Percentiles rank a stretch among this genome's conserved stretches.
These are phyloP conservation scores for Trypanosoma vivax DNA, from an alignment of 208 protist species.

Conservation along the genomic window DNA sequence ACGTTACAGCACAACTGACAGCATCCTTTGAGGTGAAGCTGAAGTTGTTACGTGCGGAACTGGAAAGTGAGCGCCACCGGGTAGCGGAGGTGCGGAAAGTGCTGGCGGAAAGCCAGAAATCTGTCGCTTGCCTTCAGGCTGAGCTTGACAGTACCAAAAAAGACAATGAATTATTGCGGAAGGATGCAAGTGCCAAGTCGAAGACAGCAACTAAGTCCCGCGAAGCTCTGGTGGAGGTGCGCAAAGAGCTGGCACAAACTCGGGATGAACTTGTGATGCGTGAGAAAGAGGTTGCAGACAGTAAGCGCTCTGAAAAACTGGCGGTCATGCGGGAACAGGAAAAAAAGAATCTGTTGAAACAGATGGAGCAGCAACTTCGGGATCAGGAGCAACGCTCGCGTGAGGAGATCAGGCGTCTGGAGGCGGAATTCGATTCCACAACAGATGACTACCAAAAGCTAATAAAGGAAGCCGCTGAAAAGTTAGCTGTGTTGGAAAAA, in stretches of 20 bases:
- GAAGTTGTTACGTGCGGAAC: slow-evolving; percentile 29
- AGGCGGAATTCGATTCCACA: slow-evolving; percentile 63
- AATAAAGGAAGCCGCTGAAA: slow-evolving; percentile 53
- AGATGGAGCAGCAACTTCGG: slow-evolving; percentile 28
- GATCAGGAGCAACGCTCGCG: slow-evolving; percentile 42
- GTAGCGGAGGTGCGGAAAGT: slow-evolving; percentile 11
- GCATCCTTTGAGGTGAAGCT: slow-evolving; percentile 50
- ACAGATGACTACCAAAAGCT: slow-evolving; percentile 59
- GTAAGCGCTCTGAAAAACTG: slow-evolving; percentile 22
- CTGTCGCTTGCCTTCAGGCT: background rate
- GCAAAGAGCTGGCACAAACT: background rate
- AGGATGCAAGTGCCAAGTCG: slow-evolving; percentile 20
- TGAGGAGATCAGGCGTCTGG: slow-evolving; percentile 38
- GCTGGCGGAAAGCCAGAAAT: slow-evolving; percentile 4
- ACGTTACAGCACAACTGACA: slow-evolving; percentile 41
- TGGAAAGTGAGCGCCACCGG: slow-evolving; percentile 47
- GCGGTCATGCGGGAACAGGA: slow-evolving; percentile 18
- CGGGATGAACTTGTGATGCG: slow-evolving; percentile 18
- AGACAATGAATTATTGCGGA: background rate
- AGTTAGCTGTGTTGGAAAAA: slow-evolving; percentile 53
- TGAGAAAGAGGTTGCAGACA: slow-evolving; percentile 17
- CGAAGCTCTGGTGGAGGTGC: background rate
- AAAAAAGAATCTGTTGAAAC: slow-evolving; percentile 3
- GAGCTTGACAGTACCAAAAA: slow-evolving; percentile 1
- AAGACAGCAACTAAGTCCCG: background rate